phyloP scores from a whole-genome alignment of 345 rosid genomes.

The Populus euphratica region DNA sequence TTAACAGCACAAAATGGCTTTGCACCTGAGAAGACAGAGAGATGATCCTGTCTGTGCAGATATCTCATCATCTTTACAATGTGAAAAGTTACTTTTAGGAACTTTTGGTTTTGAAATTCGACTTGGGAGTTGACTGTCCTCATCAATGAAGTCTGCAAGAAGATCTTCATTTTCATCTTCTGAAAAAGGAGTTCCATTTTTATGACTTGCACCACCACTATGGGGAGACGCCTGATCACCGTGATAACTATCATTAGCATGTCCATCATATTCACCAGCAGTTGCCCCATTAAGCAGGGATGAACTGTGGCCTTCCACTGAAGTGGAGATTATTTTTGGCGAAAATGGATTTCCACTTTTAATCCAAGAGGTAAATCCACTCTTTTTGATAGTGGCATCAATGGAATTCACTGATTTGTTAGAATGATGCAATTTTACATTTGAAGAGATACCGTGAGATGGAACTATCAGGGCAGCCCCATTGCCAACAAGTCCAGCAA shows the following conservation, averaged over 20 bases:
- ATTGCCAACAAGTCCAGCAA: conserved; percentile 94
- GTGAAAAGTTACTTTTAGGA: conserved; percentile 38
- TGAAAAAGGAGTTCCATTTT: conserved; percentile 50
- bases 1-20: conserved; percentile 3
- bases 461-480: conserved; percentile 80
- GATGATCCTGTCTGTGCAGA: conserved; percentile 92
- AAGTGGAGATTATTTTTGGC: conserved; percentile 41
- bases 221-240: conserved; percentile 39
- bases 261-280: conserved; percentile 48
- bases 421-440: conserved; percentile 43
- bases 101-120: conserved; percentile 56
- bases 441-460: conserved; percentile 41
- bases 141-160: conserved; percentile 95
- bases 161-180: conserved; percentile 98
- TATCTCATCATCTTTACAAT: conserved; percentile 59
- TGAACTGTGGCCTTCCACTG: conserved; percentile 45
- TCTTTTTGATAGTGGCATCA: conserved; percentile 44
- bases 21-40: conserved; percentile 87
- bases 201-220: conserved; percentile 33
- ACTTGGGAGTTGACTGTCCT: conserved; percentile 98
- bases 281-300: conserved; percentile 39
- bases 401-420: conserved; percentile 40
- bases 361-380: conserved; percentile 78
- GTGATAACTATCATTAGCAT: conserved; percentile 27
- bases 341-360: conserved; percentile 80